These are phyloP conservation scores for Termitomyces sp. DNA, from an alignment of 768 basidiomycete genomes.

Conservation along the genomic window DNA sequence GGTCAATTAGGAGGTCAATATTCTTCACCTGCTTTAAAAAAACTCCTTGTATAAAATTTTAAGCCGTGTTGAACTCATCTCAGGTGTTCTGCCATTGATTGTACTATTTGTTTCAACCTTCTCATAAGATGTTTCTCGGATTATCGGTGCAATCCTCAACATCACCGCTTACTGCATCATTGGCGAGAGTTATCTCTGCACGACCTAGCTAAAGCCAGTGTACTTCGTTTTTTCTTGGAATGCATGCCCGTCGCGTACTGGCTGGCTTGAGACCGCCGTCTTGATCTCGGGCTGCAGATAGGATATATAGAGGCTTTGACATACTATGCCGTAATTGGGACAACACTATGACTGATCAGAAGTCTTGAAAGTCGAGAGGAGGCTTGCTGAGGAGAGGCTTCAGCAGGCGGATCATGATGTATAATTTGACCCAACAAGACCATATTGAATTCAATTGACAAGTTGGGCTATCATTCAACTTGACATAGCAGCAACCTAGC, in stretches of 20 bases:
- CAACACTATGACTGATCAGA: conserved; percentile 45
- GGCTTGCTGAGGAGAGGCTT: conserved; percentile 8
- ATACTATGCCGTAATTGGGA: conserved; percentile 37
- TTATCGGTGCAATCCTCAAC: conserved; percentile 50
- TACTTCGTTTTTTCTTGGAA: conserved; percentile 6
- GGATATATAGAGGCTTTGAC: conserved; percentile 52
- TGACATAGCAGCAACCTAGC: neutral
- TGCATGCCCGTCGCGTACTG: conserved; percentile 64
- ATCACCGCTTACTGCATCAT: conserved; percentile 11
- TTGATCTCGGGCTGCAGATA: conserved; percentile 60
- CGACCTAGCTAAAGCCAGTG: too few relatives aligned
- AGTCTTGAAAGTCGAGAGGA: conserved; percentile 37
- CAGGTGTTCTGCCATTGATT: conserved; percentile 35
- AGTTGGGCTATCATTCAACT: neutral
- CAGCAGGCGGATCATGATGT: neutral
- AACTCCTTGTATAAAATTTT: neutral
- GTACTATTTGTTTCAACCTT: neutral
- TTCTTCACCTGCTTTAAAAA: too few relatives aligned
- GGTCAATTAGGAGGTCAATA: too few relatives aligned
- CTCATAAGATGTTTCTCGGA: conserved; percentile 30
- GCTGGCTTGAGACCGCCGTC: conserved; percentile 44
- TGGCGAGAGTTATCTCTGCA: neutral
- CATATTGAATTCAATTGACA: neutral
- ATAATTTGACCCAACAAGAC: neutral
- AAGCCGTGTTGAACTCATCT: conserved; percentile 40